phyloP scores from a whole-genome alignment of 768 basidiomycete species.

The Boletellus sp. region DNA sequence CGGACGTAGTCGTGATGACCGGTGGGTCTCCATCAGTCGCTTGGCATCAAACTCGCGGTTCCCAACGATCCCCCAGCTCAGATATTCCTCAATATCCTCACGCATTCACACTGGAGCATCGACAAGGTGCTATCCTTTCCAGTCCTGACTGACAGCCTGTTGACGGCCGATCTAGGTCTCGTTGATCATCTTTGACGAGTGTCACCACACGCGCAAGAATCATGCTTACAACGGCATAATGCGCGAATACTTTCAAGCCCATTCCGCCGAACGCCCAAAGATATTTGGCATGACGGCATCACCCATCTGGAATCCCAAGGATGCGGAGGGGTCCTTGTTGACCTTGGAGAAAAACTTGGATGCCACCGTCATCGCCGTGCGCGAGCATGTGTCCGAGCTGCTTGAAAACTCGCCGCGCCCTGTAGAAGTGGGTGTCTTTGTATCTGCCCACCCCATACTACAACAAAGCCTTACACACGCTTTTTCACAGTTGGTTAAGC shows the following conservation, averaged over 20 bases:
- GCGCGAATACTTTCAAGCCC: constrained; percentile 51
- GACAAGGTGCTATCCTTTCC: constrained; percentile 40
- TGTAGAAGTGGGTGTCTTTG: constrained; percentile 47
- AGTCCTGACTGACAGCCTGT: neutral
- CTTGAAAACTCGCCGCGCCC: constrained; percentile 59
- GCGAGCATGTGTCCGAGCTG: constrained; percentile 65
- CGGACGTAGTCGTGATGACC: constrained; percentile 85
- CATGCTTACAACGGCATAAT: constrained; percentile 58
- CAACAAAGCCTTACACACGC: constrained; percentile 1
- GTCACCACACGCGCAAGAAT: constrained; percentile 54
- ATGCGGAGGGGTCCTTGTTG: constrained; percentile 59
- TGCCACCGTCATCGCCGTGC: constrained; percentile 72
- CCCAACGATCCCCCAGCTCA: constrained; percentile 49
- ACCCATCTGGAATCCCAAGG: constrained; percentile 77
- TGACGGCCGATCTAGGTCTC: constrained; percentile 40
- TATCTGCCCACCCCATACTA: neutral
- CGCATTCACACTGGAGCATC: constrained; percentile 79
- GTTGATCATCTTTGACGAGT: constrained; percentile 55
- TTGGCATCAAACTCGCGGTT: neutral
- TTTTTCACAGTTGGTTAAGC: constrained; percentile 48
- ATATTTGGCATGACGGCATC: constrained; percentile 95
- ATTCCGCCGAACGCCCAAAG: constrained; percentile 53
- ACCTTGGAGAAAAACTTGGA: constrained; percentile 68
- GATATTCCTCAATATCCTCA: constrained; percentile 75
- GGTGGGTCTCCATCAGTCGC: constrained; percentile 39